Base-by-base conservation (phyloP, 306 rosid species). In the Sicyos edulis region DNA sequence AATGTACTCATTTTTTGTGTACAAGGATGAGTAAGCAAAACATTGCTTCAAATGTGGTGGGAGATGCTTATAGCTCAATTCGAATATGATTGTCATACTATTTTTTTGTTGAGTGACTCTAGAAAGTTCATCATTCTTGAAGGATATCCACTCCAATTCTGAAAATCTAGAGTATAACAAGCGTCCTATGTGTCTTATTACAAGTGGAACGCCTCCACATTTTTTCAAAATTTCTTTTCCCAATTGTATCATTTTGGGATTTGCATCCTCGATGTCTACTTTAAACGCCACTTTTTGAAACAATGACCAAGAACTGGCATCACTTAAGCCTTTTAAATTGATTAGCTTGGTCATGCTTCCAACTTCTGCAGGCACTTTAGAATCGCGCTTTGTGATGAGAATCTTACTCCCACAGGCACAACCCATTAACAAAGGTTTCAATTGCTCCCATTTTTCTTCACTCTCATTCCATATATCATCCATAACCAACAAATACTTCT, bases 201-300 rank as follows among this genome's bases (percentile, higher is more conserved):
- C 86, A 21, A 82, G 71, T 37, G 90, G 90, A 54, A 86, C 68
- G 11, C 90, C 90, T 34, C 50, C 77, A 63, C 88, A 86, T 57
- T 80, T 82, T 4, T 21, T 37, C 9, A 67, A 75, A 16, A 85
- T 85, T 59, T 78, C 64, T 55, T 73, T 70, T 10, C 88, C 83
- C n/a, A 85, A 49, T 26, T 22, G 49, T 49, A 12, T 69, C 7
- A 82, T 54, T 53, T 26, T 62, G 4, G 72, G 73, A 54, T 52
- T 40, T 8, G 40, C 56, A 8, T 32, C 61, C 14, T 68, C 15
- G 47, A 26, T 29, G 32, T 29, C 59, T 42, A 80, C 63, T 13
- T 6, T n/a, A 19, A 80, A 80, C 8, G 82, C 83, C 64, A 54
- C 40, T 7, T 74, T 76, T 11, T 17, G 69, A n/a, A 85, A 85